Percentiles rank a stretch among this genome's conserved stretches.
phyloP scores from a whole-genome alignment of 2,329 filamentous ascomycete species.

The Colletotrichum falcatum region DNA sequence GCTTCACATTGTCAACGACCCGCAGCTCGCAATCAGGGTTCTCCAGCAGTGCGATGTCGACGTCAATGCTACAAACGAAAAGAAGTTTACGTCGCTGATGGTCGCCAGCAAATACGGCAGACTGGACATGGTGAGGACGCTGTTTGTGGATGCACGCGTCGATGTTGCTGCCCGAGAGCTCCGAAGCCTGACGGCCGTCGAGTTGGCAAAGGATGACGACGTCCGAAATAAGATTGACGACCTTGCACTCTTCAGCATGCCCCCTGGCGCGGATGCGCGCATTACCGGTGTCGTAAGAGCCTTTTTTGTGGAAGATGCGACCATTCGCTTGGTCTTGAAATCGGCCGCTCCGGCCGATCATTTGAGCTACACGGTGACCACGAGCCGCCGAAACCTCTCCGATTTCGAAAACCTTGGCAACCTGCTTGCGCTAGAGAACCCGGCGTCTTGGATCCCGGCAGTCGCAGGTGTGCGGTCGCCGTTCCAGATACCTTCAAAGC shows the following conservation, averaged over 20 bases:
- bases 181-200: constrained; percentile 91
- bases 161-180: constrained; percentile 87
- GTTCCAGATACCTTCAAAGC: constrained; percentile 93
- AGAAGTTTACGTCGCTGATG: constrained; percentile 95
- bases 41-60: constrained; percentile 91
- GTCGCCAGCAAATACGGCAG: constrained; percentile 98
- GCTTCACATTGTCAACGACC: constrained; percentile 94
- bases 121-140: constrained; percentile 88
- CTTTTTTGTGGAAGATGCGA: constrained; percentile 97
- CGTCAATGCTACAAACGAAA: constrained; percentile 95
- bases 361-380: constrained; percentile 92
- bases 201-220: constrained; percentile 97
- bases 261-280: constrained; percentile 78
- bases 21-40: constrained; percentile 79
- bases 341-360: constrained; percentile 87
- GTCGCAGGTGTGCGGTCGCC: constrained; percentile 84
- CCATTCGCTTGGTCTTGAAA: constrained; percentile 91
- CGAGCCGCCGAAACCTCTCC: constrained; percentile 84
- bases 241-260: constrained; percentile 83
- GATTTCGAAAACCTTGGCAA: constrained; percentile 93
- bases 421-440: constrained; percentile 88
- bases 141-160: constrained; percentile 89
- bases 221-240: constrained; percentile 97
- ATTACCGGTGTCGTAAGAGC: constrained; percentile 94
- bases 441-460: constrained; percentile 92